phyloP scores from a whole-genome alignment of 2,329 filamentous ascomycete species.

The Pestalotiopsis sp. region DNA sequence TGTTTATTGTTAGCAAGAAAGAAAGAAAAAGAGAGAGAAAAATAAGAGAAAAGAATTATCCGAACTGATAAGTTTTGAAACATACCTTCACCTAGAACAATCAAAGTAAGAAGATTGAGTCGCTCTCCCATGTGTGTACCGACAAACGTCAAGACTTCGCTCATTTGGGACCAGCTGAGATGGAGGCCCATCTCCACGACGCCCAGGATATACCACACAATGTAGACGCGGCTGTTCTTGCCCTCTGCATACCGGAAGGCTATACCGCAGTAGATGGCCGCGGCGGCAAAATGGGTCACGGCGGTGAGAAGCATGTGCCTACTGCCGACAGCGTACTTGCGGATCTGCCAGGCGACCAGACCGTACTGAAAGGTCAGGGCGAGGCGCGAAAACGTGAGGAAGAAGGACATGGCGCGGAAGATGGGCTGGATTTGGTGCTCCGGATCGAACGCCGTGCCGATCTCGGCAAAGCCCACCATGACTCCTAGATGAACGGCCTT shows the following conservation, averaged over 20 bases:
- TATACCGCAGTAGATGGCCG: slow-evolving; percentile 41
- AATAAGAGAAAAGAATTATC: background rate
- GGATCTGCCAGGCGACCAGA: slow-evolving; percentile 43
- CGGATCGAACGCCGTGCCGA: slow-evolving; percentile 49
- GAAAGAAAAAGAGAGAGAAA: too few species aligned
- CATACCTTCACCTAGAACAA: slow-evolving; percentile 32
- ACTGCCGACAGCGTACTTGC: slow-evolving; percentile 37
- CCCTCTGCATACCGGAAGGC: slow-evolving; percentile 37
- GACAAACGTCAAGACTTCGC: slow-evolving; percentile 59
- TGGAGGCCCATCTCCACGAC: slow-evolving; percentile 52
- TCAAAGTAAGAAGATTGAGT: slow-evolving; percentile 63
- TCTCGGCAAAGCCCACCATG: slow-evolving; percentile 65
- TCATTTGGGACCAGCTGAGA: slow-evolving; percentile 53
- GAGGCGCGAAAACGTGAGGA: slow-evolving; percentile 53
- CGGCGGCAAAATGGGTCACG: slow-evolving; percentile 32
- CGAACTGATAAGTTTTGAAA: too few species aligned
- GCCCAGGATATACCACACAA: slow-evolving; percentile 55
- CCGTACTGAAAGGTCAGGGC: slow-evolving; percentile 54
- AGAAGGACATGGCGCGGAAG: slow-evolving; percentile 43
- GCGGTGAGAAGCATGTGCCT: slow-evolving; percentile 37
- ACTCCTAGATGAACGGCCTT: slow-evolving; percentile 62
- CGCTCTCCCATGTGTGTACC: slow-evolving; percentile 64
- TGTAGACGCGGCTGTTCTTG: slow-evolving; percentile 34
- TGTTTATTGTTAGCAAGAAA: background rate
- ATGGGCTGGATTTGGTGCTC: slow-evolving; percentile 35